Evolutionary conservation across 2,329 filamentous ascomycete species (phyloP).

Genomic region (Diaporthe citriasiana): DNA sequence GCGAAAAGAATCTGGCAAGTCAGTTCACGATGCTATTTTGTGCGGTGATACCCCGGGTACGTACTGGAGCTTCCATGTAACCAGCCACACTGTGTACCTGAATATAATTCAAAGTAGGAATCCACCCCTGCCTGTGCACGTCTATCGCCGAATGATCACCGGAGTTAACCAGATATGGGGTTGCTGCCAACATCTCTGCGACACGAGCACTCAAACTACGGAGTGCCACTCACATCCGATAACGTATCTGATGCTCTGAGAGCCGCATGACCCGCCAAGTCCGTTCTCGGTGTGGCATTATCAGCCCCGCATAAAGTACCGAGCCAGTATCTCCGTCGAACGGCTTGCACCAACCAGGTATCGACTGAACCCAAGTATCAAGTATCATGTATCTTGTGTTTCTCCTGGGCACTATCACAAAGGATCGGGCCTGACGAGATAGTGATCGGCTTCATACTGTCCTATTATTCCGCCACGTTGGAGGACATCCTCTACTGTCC

Average conservation of each 20-base stretch:
- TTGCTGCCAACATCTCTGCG: slow-evolving; percentile 1
- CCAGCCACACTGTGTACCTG: slow-evolving; percentile 29
- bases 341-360: background rate
- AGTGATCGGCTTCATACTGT: slow-evolving; percentile 6
- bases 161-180: slow-evolving; percentile 7
- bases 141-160: slow-evolving; percentile 30
- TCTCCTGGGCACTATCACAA: slow-evolving; percentile 4
- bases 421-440: background rate
- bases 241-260: slow-evolving; percentile 27
- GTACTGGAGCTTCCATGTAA: background rate
- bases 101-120: background rate
- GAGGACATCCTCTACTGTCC: background rate
- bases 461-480: slow-evolving; percentile 12
- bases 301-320: slow-evolving; percentile 30
- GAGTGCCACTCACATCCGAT: slow-evolving; percentile 18
- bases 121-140: background rate
- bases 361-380: background rate
- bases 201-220: slow-evolving; percentile 11
- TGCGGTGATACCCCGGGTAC: too few relatives aligned
- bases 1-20: background rate
- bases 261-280: slow-evolving; percentile 35
- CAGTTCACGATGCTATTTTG: slow-evolving; percentile 17
- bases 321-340: slow-evolving; percentile 30
- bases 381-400: slow-evolving; percentile 13
- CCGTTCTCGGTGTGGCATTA: slow-evolving; percentile 36